Evolutionary conservation across 1,284 basidiomycete genomes (phyloP).

Genomic region (Puccinia polysora): DNA sequence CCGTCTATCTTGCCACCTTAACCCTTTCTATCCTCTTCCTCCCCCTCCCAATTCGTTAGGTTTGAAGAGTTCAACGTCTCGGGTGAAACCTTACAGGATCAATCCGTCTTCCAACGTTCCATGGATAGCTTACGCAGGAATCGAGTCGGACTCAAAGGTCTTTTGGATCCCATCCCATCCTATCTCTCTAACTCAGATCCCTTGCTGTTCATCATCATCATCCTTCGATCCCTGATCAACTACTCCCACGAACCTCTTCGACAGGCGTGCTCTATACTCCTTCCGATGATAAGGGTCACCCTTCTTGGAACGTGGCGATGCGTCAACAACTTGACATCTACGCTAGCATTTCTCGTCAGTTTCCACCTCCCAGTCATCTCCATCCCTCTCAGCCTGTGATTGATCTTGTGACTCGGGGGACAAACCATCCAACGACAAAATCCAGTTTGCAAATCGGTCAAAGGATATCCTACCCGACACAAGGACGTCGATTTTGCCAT

Average conservation of each 20-base stretch:
- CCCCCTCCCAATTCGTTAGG: background rate
- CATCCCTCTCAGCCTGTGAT: background rate
- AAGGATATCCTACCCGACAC: slow-evolving; percentile 95
- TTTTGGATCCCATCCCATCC: too few species aligned
- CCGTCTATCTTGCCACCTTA: slow-evolving; percentile 50
- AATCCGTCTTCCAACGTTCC: slow-evolving; percentile 92
- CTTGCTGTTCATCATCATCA: background rate
- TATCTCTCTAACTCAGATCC: background rate
- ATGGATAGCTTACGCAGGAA: slow-evolving; percentile 96
- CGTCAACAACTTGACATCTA: slow-evolving; percentile 99
- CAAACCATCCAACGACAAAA: too few species aligned
- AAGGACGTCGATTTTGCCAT: slow-evolving; percentile 96
- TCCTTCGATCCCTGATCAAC: too few species aligned
- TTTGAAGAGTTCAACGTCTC: slow-evolving; percentile 95
- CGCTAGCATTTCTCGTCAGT: slow-evolving; percentile 61
- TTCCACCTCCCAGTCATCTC: background rate
- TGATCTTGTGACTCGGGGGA: too few species aligned
- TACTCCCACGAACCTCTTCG: too few species aligned
- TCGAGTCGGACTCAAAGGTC: slow-evolving; percentile 96
- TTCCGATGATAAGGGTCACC: slow-evolving; percentile 90
- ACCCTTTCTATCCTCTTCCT: background rate
- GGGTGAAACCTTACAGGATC: slow-evolving; percentile 87
- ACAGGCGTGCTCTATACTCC: slow-evolving; percentile 97
- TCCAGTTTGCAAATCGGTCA: slow-evolving; percentile 95
- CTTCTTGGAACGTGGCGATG: slow-evolving; percentile 99